Base-by-base conservation (phyloP, 2,329 filamentous ascomycete species). In the Talaromyces rugulosus region DNA sequence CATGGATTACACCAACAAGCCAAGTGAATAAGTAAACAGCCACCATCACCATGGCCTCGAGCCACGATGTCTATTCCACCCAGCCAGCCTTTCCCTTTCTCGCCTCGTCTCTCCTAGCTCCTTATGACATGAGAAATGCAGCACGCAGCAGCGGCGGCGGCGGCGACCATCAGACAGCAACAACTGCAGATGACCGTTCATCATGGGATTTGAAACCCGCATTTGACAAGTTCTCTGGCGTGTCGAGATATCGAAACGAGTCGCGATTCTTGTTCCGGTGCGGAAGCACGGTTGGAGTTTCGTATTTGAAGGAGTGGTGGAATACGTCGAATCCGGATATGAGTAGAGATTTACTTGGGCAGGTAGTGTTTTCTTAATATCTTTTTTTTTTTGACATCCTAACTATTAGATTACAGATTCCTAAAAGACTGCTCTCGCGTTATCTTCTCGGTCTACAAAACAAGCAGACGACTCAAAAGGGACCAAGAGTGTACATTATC, bases 281-380 rank as follows among this genome's bases (percentile, higher is more conserved):
- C 12, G 74, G 74, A 0, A 64, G 59, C n/a, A 65, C 74, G 11
- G 68, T 74, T 27, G 74, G 73, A 0, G 70, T 77, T 57, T 77
- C 74, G 5, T 67, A 66, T 33, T 60, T 74, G 28, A 68, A 66
- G 56, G 60, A 60, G 34, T 66, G 62, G 63, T 64, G 47, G 51
- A 51, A 59, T 55, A 51, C 64, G 18, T 34, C n/a, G 5, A 27
- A 44, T 23, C n/a, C 23, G 16, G 66, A 74, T 31, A 69, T 66
- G 8, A 59, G 64, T 60, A 54, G 42, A 51, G 68, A 73, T 52
- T 68, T 67, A 28, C 64, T 75, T 51, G 72, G 69, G 42, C 67
- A 74, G 68, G 74, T 75, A 44, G 1, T 12, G 30, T 40, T 44
- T 5, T 12, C 2, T 16, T 4, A 7, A 7, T 33, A 23, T 40